Evolutionary conservation across 2,329 filamentous ascomycete genomes (phyloP).

Genomic region (Aspergillus transmontanensis): DNA sequence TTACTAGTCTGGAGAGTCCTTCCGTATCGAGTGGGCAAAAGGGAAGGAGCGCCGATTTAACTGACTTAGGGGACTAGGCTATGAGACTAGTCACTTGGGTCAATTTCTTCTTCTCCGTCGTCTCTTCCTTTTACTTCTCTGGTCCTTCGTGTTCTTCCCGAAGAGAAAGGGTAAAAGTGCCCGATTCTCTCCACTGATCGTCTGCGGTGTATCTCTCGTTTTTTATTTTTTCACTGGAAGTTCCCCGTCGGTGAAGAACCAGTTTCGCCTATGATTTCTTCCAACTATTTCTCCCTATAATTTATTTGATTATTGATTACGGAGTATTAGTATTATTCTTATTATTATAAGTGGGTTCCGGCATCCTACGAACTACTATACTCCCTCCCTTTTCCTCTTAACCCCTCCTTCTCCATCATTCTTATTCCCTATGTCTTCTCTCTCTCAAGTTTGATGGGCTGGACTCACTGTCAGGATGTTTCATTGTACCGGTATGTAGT

Average conservation of each 20-base stretch:
- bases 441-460: not conserved
- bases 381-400: not conserved
- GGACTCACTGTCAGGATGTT: not conserved
- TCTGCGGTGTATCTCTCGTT: not conserved
- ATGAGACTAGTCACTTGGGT: no score
- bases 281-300: not conserved
- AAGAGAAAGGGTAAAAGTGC: not conserved
- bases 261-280: not conserved
- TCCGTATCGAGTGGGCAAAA: not conserved
- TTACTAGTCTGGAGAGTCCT: no score
- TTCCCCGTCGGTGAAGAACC: not conserved
- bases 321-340: not conserved
- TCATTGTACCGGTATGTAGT: not conserved
- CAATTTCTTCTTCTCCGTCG: no score
- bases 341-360: not conserved
- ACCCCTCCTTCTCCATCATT: not conserved
- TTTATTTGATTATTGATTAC: not conserved
- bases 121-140: not conserved
- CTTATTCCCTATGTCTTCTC: not conserved
- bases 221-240: not conserved
- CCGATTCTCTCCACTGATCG: not conserved
- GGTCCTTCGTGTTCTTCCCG: not conserved
- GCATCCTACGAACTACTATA: not conserved
- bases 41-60: not conserved
- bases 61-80: not conserved